phyloP scores from a whole-genome alignment of 139 green algal species.

The Limnomonas spitsbergensis region DNA sequence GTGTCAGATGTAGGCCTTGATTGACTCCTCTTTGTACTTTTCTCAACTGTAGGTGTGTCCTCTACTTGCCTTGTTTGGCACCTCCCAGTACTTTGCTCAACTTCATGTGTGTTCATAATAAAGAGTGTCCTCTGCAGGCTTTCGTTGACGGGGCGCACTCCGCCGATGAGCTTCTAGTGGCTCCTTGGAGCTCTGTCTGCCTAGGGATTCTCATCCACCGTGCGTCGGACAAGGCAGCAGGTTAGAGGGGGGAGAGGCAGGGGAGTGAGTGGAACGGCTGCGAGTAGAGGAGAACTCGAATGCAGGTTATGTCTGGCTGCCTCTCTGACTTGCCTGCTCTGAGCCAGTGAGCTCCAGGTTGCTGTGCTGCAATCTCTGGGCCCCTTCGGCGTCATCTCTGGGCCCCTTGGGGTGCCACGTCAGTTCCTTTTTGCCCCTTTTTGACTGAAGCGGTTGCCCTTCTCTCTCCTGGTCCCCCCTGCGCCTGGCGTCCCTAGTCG shows the following conservation, averaged over 20 bases:
- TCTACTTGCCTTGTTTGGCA: conserved; percentile 29
- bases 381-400: neutral
- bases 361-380: neutral
- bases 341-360: neutral
- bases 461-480: no score
- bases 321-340: neutral
- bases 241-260: no score
- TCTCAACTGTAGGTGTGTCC: neutral
- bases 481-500: no score
- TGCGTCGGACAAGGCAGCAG: conserved; percentile 50
- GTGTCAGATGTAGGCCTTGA: no score
- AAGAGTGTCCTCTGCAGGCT: conserved; percentile 15
- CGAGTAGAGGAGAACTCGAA: neutral
- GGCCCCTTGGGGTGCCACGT: neutral
- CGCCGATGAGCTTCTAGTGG: conserved; percentile 25
- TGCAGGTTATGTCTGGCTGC: neutral
- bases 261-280: no score
- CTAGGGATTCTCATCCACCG: conserved; percentile 57
- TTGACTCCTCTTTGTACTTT: no score
- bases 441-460: no score
- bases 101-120: conserved; percentile 38
- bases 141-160: conserved; percentile 29
- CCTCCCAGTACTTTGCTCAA: conserved; percentile 17
- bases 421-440: neutral
- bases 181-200: conserved; percentile 55